Percentiles rank a stretch among this genome's conserved stretches.
Evolutionary conservation across 257 asterid species (phyloP).

Genomic region (Oldenlandia corymbosa): DNA sequence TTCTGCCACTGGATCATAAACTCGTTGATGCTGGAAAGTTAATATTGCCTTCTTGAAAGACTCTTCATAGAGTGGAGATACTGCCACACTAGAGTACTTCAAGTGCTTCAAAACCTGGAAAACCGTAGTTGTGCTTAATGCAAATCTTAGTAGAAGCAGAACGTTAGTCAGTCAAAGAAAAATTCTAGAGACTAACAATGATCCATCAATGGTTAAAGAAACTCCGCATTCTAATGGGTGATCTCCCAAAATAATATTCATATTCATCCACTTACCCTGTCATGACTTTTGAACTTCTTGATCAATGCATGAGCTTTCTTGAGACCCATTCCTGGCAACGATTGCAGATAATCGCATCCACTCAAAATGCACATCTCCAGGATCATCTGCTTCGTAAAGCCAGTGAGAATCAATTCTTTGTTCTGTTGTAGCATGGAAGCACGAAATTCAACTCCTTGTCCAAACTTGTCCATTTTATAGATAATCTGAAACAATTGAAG

Average conservation of each 20-base stretch:
- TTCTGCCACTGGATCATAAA: conserved; percentile 63
- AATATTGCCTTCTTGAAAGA: conserved; percentile 77
- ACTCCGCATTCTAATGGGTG: neutral
- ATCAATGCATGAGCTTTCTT: conserved; percentile 79
- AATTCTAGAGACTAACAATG: neutral
- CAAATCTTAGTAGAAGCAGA: neutral
- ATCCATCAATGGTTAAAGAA: neutral
- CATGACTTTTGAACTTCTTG: conserved; percentile 62
- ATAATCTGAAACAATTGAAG: conserved; percentile 51
- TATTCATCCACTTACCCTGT: conserved; percentile 50
- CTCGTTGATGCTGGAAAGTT: conserved; percentile 88
- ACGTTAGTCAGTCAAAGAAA: conserved; percentile 1
- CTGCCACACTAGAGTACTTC: conserved; percentile 53
- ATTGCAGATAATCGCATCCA: conserved; percentile 92
- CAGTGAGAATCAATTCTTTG: conserved; percentile 64
- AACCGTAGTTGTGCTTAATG: conserved; percentile 9
- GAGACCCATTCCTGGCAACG: conserved; percentile 96
- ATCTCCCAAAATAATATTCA: neutral
- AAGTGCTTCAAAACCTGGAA: conserved; percentile 85
- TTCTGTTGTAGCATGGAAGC: conserved; percentile 54
- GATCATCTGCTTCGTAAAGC: conserved; percentile 80
- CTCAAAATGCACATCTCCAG: conserved; percentile 97
- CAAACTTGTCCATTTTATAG: conserved; percentile 97
- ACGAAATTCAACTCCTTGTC: conserved; percentile 88
- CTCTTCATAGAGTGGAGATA: conserved; percentile 71